Base-by-base conservation (phyloP, 805 yeast genomes). In the Limtongozyma cylindracea region DNA sequence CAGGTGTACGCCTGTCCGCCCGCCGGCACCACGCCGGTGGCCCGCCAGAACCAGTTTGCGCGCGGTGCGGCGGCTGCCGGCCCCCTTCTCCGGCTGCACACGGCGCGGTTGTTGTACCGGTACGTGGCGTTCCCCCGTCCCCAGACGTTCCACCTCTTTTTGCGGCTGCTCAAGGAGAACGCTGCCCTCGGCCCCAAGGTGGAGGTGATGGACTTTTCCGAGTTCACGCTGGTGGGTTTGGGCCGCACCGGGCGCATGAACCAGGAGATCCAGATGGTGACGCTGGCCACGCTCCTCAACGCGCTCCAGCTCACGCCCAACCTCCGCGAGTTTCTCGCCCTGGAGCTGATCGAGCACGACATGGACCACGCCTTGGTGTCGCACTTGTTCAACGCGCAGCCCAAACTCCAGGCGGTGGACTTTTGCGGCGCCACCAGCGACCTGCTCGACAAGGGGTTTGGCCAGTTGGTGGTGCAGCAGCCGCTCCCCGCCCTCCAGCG, bases 191-290 rank as follows among this genome's bases (percentile, higher is more conserved):
- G 71, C 10, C 59, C 53, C 27, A 61, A 58, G 29, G 84, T 76
- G 11, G 65, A 67, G 32, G 65, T 69, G 23, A 58, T 82, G 32
- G 94, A 80, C 46, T 82, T 80, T 34, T 73, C 74, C 35, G 84
- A 74, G 32, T 71, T 80, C 42, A 78, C 94, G 2, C 69, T 84
- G 1, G 67, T 82, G 21, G 94, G 94, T 0, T 53, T 80, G 21
- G 94, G 94, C 3, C 53, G 94, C 30, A 73, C 94, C 0, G 77
- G 74, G 8, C 59, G 70, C 32, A 80, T 80, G 92, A 82, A 74
- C 45, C 69, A 63, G 41, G 91, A 74, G 43, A 80, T 80, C 32
- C 91, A 80, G 43, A 74, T 76, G 74, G 77, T 80, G 19, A 80
- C 93, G 1, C 53, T 69, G 19, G 47, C 49, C 13, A 80, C 93